Evolutionary conservation across 2,329 filamentous ascomycete species (phyloP), one percentile per base, ranked within the genome.

Genomic region (Venturiaceae sp.): DNA sequence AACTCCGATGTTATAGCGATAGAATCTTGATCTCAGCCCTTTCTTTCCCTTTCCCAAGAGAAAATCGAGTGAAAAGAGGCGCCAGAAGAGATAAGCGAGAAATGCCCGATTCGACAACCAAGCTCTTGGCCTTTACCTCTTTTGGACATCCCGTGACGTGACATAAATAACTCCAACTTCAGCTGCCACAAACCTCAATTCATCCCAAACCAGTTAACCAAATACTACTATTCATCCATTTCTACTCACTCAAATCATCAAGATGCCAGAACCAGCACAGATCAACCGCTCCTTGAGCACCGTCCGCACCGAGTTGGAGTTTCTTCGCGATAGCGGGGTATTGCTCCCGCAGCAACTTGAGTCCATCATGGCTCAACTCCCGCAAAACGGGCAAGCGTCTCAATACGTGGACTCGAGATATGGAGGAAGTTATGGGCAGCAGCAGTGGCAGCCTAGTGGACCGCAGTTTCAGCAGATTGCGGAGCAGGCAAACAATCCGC

Each of bases 351-450:
- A 64, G n/a, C 69, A 71, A 59, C 64, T 68, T 28, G 61, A 69
- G 36, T 66, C 64, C 7, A 71, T 71, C 37, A 63, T 66, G 61
- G 67, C 67, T 26, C 69, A 70, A 58, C 60, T 71, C n/a, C 68
- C 69, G 9, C 67, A 69, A 62, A 21, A 59, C 41, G 34, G 47
- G 13, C 47, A 50, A 16, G 16, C 21, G 32, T 34, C 30, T 32
- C 33, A 19, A 13, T 58, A 52, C 47, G 32, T 53, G 7, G 32
- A 44, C 14, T 36, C 44, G 14, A 30, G 57, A 33, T 53, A 41
- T 16, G 44, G 41, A 58, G 34, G 47, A 2, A 50, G 44, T 30
- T 50, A 28, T 30, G 44, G 26, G 44, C 44, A 50, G n/a, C 47
- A 11, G 16, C 57, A 53, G 37, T 58, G 57, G 44, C 19, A 26